These are phyloP conservation scores for Collybiopsis luxurians DNA, from an alignment of 768 basidiomycete species.

Conservation along the genomic window DNA sequence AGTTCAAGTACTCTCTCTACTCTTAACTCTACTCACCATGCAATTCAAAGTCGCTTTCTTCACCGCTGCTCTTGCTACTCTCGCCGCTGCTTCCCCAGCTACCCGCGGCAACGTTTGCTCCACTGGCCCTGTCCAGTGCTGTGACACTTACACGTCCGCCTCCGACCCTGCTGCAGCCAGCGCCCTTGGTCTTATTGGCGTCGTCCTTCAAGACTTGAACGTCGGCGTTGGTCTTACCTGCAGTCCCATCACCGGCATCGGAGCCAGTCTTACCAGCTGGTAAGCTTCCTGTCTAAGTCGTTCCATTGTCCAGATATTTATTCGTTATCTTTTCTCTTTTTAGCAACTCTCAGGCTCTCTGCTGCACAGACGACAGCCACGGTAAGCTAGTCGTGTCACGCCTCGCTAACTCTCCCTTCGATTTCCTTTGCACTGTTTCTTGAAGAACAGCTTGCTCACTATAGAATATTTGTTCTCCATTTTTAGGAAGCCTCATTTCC, in stretches of 20 bases:
- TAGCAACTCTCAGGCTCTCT: not conserved
- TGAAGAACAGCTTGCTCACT: too few species aligned
- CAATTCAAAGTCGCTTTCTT: slow-evolving; percentile 6
- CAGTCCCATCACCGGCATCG: not conserved
- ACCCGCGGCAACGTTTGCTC: not conserved
- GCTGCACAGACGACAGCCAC: not conserved
- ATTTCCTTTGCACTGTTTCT: too few species aligned
- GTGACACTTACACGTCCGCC: not conserved
- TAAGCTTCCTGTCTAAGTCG: not conserved
- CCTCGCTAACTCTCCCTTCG: not conserved
- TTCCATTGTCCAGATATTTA: too few species aligned
- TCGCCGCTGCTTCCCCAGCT: slow-evolving; percentile 1
- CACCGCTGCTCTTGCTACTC: slow-evolving; percentile 3
- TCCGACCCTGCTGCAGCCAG: not conserved
- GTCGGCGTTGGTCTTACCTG: not conserved
- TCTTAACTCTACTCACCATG: not conserved
- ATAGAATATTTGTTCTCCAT: too few species aligned
- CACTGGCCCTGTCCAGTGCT: slow-evolving; percentile 6
- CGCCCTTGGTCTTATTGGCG: not conserved
- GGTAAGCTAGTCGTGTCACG: not conserved
- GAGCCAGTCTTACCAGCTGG: slow-evolving; percentile 1
- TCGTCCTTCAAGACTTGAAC: slow-evolving; percentile 48
- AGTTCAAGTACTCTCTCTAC: too few species aligned
- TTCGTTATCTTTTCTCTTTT: not conserved
- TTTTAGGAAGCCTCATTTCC: not conserved